A percentile compares a stretch with the other conserved stretches of the same genome.
Evolutionary conservation across 2,329 filamentous ascomycete species (phyloP).

Genomic region (Reticulascus tulasneorum): DNA sequence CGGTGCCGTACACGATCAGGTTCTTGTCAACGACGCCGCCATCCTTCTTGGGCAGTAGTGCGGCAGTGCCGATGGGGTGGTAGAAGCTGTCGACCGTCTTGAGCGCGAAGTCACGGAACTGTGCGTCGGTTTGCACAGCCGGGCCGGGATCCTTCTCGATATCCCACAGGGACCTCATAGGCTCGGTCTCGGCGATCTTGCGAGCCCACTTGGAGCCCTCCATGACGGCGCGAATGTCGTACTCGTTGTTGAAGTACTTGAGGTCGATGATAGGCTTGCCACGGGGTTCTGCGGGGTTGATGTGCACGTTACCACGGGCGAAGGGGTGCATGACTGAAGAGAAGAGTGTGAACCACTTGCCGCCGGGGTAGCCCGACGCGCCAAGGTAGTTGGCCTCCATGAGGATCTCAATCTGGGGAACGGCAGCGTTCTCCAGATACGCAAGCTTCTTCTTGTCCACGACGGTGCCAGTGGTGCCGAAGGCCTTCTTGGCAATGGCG

Average conservation of each 20-base stretch:
- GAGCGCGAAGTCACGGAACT: slow-evolving; percentile 6
- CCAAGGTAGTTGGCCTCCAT: slow-evolving; percentile 25
- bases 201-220: slow-evolving; percentile 21
- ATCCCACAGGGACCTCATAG: slow-evolving; percentile 6
- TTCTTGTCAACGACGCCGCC: slow-evolving; percentile 35
- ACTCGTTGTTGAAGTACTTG: slow-evolving; percentile 23
- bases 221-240: slow-evolving; percentile 25
- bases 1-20: slow-evolving; percentile 38
- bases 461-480: slow-evolving; percentile 20
- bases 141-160: slow-evolving; percentile 9
- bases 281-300: slow-evolving; percentile 24
- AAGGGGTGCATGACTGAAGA: slow-evolving; percentile 15
- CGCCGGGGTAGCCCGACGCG: slow-evolving; percentile 22
- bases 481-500: slow-evolving; percentile 25
- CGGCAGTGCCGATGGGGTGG: slow-evolving; percentile 33
- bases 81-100: slow-evolving; percentile 18
- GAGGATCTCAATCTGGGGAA: slow-evolving; percentile 25
- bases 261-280: slow-evolving; percentile 23
- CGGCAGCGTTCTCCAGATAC: slow-evolving; percentile 27
- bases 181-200: slow-evolving; percentile 8
- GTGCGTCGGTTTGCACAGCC: slow-evolving; percentile 3
- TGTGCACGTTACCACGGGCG: slow-evolving; percentile 18
- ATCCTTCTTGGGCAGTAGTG: slow-evolving; percentile 33
- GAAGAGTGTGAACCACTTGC: slow-evolving; percentile 16
- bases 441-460: slow-evolving; percentile 35